Evolutionary conservation across 306 rosid species (phyloP), one percentile per base, ranked within the genome.

Genomic region (Arachis hypogaea): DNA sequence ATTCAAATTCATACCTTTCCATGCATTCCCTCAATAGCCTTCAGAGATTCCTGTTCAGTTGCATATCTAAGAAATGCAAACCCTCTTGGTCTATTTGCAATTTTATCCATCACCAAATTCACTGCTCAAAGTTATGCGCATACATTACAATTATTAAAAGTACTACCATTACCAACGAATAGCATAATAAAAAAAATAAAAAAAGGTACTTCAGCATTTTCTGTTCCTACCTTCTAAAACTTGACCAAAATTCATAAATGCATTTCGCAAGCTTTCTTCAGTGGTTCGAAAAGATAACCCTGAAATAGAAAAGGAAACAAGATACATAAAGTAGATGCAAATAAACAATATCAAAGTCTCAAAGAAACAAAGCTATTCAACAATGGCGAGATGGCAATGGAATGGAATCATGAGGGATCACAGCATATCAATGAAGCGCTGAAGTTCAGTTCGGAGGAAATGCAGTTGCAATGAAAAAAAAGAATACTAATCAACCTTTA

Each of bases 21-120:
- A 74, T 93, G 98, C 98, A 93, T 86, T 78, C 97, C 96, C 18
- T 91, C 85, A 10, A 93, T 91, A 80, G 97, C 98, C 60, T 85
- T 84, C 49, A 74, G 90, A 29, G 98, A 89, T 66, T 88, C 96
- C 71, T 91, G 94, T 83, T 86, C 88, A 1, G 92, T 84, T 76
- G 85, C 90, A 64, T 93, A 93, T 36, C 83, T 88, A 50, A 93
- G 89, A 78, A 93, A 93, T 7, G 96, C 97, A 83, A 93, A 93
- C 52, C 98, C 98, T 84, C 97, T 91, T 18, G 97, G 97, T 81
- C 98, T 82, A 38, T 91, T 88, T 40, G 98, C 98, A 63, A 93
- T 66, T 83, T 72, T 91, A 85, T 93, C 98, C 98, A 93, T 93
- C 86, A 91, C 97, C 74, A 93, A 78, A 68, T 91, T 93, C 42